Evolutionary conservation across 345 rosid genomes (phyloP).

Genomic region (Mangifera indica): DNA sequence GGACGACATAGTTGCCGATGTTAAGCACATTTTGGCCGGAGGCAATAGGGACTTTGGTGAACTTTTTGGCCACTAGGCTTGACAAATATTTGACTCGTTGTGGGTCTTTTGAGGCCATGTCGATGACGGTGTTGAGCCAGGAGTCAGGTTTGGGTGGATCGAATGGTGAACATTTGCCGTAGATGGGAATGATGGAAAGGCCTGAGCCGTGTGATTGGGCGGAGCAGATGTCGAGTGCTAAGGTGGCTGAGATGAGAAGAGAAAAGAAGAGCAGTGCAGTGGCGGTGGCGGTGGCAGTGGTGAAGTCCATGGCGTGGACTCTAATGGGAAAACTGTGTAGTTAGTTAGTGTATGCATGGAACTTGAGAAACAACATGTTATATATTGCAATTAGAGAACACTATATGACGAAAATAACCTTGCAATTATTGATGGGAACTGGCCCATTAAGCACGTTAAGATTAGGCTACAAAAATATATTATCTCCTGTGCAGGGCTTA

Average conservation of each 20-base stretch:
- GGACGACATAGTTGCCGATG: conserved; percentile 65
- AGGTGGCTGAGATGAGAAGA: conserved; percentile 36
- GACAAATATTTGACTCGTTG: conserved; percentile 61
- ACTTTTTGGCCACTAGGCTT: conserved; percentile 46
- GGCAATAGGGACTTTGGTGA: conserved; percentile 58
- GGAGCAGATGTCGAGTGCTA: conserved; percentile 47
- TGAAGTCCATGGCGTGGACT: conserved; percentile 42
- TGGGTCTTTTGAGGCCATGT: conserved; percentile 71
- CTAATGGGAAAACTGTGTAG: background rate
- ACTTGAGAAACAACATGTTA: conserved; percentile 6
- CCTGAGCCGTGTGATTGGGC: conserved; percentile 37
- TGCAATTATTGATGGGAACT: conserved; percentile 20
- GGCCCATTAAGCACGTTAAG: too few relatives aligned
- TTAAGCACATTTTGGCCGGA: conserved; percentile 52
- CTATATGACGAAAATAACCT: conserved; percentile 34
- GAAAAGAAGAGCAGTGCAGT: conserved; percentile 36
- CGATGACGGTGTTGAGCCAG: conserved; percentile 51
- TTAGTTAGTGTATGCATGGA: conserved; percentile 17
- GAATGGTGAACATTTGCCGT: conserved; percentile 81
- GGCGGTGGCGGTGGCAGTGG: conserved; percentile 17
- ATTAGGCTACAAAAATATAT: too few relatives aligned
- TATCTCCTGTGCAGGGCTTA: too few relatives aligned
- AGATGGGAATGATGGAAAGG: conserved; percentile 67
- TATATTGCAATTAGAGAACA: background rate
- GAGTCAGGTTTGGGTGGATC: conserved; percentile 46